These are phyloP conservation scores for Nephelium lappaceum DNA, from an alignment of 345 rosid genomes.

Conservation along the genomic window DNA sequence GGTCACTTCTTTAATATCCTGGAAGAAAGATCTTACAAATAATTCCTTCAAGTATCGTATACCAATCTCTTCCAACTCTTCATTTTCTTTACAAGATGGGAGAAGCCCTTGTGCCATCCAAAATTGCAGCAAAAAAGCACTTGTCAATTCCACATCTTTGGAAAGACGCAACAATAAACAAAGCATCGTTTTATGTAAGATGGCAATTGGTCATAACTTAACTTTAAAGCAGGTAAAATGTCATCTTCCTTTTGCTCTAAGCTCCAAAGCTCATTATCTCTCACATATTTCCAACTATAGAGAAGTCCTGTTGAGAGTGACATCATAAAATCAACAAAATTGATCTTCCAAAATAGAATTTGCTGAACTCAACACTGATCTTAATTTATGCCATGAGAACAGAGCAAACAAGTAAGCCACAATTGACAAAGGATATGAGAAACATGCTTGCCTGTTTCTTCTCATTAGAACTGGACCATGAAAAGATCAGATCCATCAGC, in stretches of 20 bases:
- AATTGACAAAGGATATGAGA: too few species aligned
- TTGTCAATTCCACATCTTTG: not conserved
- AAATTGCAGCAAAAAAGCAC: not conserved
- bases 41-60: slow-evolving; percentile 16
- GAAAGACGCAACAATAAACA: slow-evolving; percentile 27
- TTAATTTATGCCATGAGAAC: too few species aligned
- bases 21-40: slow-evolving; percentile 23
- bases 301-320: too few species aligned
- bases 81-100: not conserved
- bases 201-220: slow-evolving; percentile 17
- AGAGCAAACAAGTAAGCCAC: too few species aligned
- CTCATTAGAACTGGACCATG: too few species aligned
- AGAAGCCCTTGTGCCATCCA: slow-evolving; percentile 29
- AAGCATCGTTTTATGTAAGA: slow-evolving; percentile 20
- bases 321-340: too few species aligned
- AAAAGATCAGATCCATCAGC: too few species aligned
- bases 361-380: too few species aligned
- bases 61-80: slow-evolving; percentile 11
- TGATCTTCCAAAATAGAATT: too few species aligned
- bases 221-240: slow-evolving; percentile 3
- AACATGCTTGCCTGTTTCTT: too few species aligned
- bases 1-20: not conserved
- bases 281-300: too few species aligned
- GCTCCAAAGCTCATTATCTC: too few species aligned
- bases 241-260: not conserved